Conservation (phyloP, 2,329 filamentous ascomycete genomes). For the Remersonia thermophila region DNA sequence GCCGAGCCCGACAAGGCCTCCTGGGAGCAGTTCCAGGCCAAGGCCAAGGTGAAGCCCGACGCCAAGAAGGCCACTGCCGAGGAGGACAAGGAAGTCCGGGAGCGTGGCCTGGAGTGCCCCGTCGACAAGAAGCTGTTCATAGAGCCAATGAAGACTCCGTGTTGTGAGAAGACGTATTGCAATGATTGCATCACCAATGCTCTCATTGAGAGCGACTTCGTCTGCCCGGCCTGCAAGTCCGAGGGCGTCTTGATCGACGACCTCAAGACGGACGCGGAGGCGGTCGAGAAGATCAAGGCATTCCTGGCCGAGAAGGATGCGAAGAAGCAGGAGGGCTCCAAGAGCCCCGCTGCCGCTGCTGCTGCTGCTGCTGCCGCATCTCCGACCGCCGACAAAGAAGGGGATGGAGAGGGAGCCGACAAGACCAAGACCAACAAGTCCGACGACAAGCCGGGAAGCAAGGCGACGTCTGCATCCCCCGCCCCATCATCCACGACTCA, state of each 20-base stretch:
- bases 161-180: conserved; percentile 97
- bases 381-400: conserved; percentile 4
- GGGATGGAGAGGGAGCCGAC: conserved; percentile 26
- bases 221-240: conserved; percentile 82
- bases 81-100: conserved; percentile 76
- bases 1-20: conserved; percentile 89
- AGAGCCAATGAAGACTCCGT: conserved; percentile 97
- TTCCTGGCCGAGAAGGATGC: conserved; percentile 44
- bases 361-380: conserved; percentile 23
- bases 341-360: conserved; percentile 29
- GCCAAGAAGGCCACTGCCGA: conserved; percentile 65
- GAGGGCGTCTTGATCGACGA: conserved; percentile 91
- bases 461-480: conserved; percentile 21
- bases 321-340: conserved; percentile 34
- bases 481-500: conserved; percentile 14
- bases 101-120: conserved; percentile 80
- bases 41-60: conserved; percentile 74
- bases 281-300: conserved; percentile 62
- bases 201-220: conserved; percentile 94
- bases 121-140: conserved; percentile 97
- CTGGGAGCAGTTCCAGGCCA: conserved; percentile 95
- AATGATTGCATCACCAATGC: conserved; percentile 99
- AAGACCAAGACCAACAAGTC: conserved; percentile 22
- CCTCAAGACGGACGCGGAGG: conserved; percentile 70
- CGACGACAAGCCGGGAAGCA: conserved; percentile 9